phyloP scores from a whole-genome alignment of 2,329 filamentous ascomycete genomes.

The Fusarium anthophilum region DNA sequence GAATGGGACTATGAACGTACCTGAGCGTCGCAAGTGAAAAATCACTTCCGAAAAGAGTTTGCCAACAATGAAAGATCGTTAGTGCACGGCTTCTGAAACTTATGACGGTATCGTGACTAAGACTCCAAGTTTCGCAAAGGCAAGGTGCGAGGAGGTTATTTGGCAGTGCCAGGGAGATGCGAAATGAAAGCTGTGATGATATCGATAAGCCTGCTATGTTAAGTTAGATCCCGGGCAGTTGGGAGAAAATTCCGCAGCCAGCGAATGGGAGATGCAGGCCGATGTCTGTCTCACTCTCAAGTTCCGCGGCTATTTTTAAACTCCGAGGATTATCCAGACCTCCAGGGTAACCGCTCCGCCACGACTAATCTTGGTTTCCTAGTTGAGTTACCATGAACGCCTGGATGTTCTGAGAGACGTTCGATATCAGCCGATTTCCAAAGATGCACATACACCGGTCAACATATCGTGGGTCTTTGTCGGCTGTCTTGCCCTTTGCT shows the following conservation, averaged over 20 bases:
- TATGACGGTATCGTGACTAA: background rate
- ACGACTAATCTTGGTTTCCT: too few relatives aligned
- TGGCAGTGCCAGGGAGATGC: conserved; percentile 11
- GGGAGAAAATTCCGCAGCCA: conserved; percentile 14
- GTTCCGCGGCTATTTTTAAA: background rate
- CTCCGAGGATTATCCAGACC: conserved; percentile 35
- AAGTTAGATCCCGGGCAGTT: conserved; percentile 3
- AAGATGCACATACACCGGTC: conserved; percentile 8
- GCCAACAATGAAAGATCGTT: background rate
- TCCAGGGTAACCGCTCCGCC: background rate
- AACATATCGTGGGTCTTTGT: conserved; percentile 18
- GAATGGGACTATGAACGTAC: conserved; percentile 26
- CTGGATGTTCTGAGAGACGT: conserved; percentile 31
- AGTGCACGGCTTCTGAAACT: background rate
- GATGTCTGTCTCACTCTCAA: background rate
- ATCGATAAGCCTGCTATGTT: conserved; percentile 23
- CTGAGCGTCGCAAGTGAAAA: conserved; percentile 4
- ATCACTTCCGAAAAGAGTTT: background rate
- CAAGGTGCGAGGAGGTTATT: conserved; percentile 4
- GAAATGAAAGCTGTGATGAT: conserved; percentile 36
- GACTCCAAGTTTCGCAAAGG: background rate
- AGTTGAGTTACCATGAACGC: background rate
- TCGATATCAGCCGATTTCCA: conserved; percentile 40
- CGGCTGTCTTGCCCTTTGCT: conserved; percentile 27
- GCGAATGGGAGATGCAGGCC: conserved; percentile 14